Base-by-base conservation (phyloP, 1,284 basidiomycete genomes). In the Ustilago trichophora region DNA sequence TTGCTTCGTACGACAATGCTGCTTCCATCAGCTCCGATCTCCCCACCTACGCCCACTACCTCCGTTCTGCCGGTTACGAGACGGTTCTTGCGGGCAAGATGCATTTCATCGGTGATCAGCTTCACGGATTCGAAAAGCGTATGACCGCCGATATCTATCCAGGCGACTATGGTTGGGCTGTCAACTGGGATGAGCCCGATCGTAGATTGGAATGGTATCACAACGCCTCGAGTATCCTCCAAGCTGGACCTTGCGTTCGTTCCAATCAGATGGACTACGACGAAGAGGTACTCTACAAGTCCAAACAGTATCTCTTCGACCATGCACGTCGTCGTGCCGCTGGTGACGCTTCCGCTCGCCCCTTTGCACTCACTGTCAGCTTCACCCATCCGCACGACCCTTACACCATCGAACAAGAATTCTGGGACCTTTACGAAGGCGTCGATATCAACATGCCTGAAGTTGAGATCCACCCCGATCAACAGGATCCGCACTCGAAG, bases 251-350 rank as follows among this genome's bases (percentile, higher is more conserved):
- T 5, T 63, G 60, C 24, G 60, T 63, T n/a, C 60, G 60, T 16
- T 56, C 52, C n/a, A 63, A 63, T 36, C 60, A 63, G 60, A 63
- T 63, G 60, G 60, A 63, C 44, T 63, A 56, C 40, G 60, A 63
- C 44, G 60, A 63, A 31, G 60, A 63, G 35, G 60, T 56, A 15
- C 53, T 63, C 29, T 56, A 63, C 60, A 63, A 63, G 40, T 56
- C 53, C n/a, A 63, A 52, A 21, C 60, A 63, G 25, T 63, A 56
- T 19, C 53, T 63, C 25, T 63, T 56, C 22, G 60, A 63, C 33
- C 44, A 63, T 21, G 60, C 49, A 3, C 60, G 60, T 31, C 45
- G 53, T 9, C 38, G 32, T 10, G 27, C 16, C 15, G 48, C 29
- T n/a, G 42, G 21, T 29, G n/a, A n/a, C n/a, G n/a, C n/a, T n/a